These are phyloP conservation scores for Fulvia fulva DNA, from an alignment of 2,329 filamentous ascomycete species.

Conservation along the genomic window DNA sequence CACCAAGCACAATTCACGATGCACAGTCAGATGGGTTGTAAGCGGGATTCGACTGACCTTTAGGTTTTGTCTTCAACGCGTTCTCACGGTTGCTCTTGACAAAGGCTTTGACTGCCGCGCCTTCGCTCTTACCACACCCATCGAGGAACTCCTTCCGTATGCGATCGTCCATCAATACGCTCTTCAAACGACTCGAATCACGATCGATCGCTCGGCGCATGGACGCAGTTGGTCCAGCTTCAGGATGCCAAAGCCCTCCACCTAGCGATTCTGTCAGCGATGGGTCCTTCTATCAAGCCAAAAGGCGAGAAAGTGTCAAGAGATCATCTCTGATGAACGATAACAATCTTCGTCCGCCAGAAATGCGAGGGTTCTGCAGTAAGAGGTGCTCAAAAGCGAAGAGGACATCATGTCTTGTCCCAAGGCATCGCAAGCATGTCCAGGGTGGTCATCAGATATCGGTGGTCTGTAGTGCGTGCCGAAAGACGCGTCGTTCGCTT, in stretches of 20 bases:
- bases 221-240: slow-evolving; percentile 59
- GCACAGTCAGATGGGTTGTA: background rate
- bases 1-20: background rate
- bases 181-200: slow-evolving; percentile 65
- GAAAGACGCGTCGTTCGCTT: too few species aligned
- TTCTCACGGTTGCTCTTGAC: slow-evolving; percentile 63
- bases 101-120: slow-evolving; percentile 55
- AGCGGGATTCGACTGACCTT: slow-evolving; percentile 52
- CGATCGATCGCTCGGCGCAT: slow-evolving; percentile 73
- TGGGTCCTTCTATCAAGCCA: background rate
- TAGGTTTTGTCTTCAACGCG: slow-evolving; percentile 80
- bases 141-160: slow-evolving; percentile 64
- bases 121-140: slow-evolving; percentile 4
- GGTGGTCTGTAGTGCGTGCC: too few species aligned
- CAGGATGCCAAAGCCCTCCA: slow-evolving; percentile 78
- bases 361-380: background rate
- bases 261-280: slow-evolving; percentile 41
- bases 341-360: too few species aligned
- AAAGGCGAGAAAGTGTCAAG: too few species aligned
- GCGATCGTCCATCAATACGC: slow-evolving; percentile 56
- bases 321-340: too few species aligned
- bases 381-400: too few species aligned
- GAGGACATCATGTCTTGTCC: too few species aligned
- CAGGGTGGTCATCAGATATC: too few species aligned
- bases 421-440: too few species aligned